Evolutionary conservation across 192 early-diverging fungal species (phyloP).

Genomic region (Spizellomyces sp.): DNA sequence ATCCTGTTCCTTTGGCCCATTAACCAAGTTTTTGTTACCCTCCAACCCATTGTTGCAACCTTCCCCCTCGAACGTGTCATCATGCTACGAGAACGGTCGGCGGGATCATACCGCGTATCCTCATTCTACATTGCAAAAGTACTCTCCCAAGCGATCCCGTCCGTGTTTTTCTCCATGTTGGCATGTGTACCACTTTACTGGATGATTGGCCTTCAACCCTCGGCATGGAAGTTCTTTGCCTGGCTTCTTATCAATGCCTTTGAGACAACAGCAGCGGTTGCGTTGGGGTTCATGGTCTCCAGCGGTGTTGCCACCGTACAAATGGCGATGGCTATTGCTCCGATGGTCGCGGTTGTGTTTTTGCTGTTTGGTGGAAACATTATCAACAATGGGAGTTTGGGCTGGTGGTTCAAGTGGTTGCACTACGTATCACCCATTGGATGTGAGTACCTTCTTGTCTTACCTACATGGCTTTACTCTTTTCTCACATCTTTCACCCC

Average conservation of each 20-base stretch:
- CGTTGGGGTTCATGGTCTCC: constrained; percentile 42
- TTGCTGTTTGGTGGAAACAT: constrained; percentile 47
- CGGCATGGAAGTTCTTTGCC: constrained; percentile 19
- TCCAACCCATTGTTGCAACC: constrained; percentile 52
- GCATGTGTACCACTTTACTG: constrained; percentile 24
- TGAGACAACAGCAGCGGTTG: constrained; percentile 17
- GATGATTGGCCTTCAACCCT: constrained; percentile 29
- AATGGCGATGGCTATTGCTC: constrained; percentile 45
- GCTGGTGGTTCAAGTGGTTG: constrained; percentile 33
- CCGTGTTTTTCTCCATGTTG: constrained; percentile 5
- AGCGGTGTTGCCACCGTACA: constrained; percentile 37
- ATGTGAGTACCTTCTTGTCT: not conserved
- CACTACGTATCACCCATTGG: constrained; percentile 30
- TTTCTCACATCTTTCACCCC: not conserved
- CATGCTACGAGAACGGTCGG: constrained; percentile 65
- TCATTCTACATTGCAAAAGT: constrained; percentile 67
- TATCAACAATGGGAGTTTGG: constrained; percentile 24
- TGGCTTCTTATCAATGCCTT: constrained; percentile 14
- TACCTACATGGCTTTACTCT: not conserved
- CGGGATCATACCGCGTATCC: constrained; percentile 66
- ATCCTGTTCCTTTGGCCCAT: constrained; percentile 42
- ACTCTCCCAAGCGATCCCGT: constrained; percentile 47
- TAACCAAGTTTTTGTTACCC: constrained; percentile 26
- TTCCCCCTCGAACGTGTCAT: constrained; percentile 53
- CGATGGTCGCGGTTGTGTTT: constrained; percentile 45